Conservation (phyloP, 306 rosid genomes). For the Acacia melanoxylon region DNA sequence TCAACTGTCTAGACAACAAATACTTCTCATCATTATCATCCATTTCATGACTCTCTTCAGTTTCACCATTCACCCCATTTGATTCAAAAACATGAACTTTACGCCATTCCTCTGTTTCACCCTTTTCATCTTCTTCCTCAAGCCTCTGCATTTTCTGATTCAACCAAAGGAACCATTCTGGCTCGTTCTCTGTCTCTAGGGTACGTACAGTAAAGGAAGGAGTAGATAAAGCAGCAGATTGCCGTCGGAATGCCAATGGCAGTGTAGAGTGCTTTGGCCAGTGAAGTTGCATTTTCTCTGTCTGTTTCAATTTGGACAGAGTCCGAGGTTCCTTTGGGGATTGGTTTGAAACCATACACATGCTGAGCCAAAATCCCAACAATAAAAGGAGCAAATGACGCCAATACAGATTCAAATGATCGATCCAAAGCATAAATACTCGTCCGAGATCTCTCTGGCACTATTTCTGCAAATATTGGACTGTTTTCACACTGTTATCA, state of each 20-base stretch:
- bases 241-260: slow-evolving; percentile 73
- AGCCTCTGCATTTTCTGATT: background rate
- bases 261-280: slow-evolving; percentile 73
- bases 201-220: slow-evolving; percentile 54
- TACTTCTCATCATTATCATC: background rate
- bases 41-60: background rate
- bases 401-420: slow-evolving; percentile 65
- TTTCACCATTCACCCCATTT: background rate
- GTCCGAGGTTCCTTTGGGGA: slow-evolving; percentile 57
- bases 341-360: slow-evolving; percentile 66
- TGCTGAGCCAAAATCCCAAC: slow-evolving; percentile 82
- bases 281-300: slow-evolving; percentile 74
- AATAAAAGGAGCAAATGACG: slow-evolving; percentile 83
- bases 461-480: slow-evolving; percentile 97
- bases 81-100: background rate
- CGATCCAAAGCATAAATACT: slow-evolving; percentile 78
- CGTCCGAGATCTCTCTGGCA: slow-evolving; percentile 80
- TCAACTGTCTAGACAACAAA: background rate
- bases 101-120: background rate
- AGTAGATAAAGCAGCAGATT: slow-evolving; percentile 62
- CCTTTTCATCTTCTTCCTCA: slow-evolving; percentile 4
- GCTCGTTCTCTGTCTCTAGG: slow-evolving; percentile 29
- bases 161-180: background rate
- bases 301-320: slow-evolving; percentile 59
- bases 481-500: slow-evolving; percentile 44